Percentiles rank a stretch among this genome's conserved stretches.
phyloP scores from a whole-genome alignment of 345 rosid species.

The Gossypium australe region DNA sequence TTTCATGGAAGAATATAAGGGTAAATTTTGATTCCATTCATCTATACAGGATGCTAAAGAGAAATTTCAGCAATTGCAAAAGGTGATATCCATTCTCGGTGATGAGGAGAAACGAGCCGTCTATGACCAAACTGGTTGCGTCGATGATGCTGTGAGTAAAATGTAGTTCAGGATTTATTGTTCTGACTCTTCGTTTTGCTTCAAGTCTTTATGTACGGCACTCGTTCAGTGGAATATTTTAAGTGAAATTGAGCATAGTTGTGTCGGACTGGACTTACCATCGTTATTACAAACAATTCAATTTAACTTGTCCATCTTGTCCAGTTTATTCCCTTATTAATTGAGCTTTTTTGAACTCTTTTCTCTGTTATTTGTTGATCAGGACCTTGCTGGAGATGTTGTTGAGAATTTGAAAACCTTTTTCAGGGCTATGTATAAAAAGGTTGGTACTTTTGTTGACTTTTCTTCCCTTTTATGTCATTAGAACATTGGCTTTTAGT shows the following conservation, averaged over 20 bases:
- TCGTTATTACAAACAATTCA: neutral
- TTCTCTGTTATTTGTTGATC: conserved; percentile 18
- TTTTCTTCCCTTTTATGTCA: neutral
- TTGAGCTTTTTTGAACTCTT: neutral
- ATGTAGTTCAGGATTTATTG: neutral
- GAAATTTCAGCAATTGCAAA: conserved; percentile 92
- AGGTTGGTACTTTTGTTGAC: conserved; percentile 34
- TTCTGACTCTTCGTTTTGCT: neutral
- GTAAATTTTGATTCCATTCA: neutral
- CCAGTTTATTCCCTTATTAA: neutral
- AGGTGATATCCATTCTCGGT: conserved; percentile 81
- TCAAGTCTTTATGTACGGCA: neutral
- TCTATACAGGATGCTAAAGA: conserved; percentile 76
- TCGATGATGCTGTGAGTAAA: conserved; percentile 82
- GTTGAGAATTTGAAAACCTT: conserved; percentile 61
- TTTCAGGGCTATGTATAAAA: conserved; percentile 65
- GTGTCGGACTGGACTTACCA: neutral
- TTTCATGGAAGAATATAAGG: neutral
- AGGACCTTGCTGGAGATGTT: conserved; percentile 81
- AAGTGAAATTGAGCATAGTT: neutral
- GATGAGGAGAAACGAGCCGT: conserved; percentile 80
- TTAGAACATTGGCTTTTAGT: neutral
- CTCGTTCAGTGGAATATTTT: neutral
- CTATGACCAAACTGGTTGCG: conserved; percentile 88
- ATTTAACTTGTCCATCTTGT: neutral